Percentiles rank a stretch among this genome's conserved stretches.
phyloP scores from a whole-genome alignment of 192 early-diverging fungal genomes.

The Coemansia sp. region DNA sequence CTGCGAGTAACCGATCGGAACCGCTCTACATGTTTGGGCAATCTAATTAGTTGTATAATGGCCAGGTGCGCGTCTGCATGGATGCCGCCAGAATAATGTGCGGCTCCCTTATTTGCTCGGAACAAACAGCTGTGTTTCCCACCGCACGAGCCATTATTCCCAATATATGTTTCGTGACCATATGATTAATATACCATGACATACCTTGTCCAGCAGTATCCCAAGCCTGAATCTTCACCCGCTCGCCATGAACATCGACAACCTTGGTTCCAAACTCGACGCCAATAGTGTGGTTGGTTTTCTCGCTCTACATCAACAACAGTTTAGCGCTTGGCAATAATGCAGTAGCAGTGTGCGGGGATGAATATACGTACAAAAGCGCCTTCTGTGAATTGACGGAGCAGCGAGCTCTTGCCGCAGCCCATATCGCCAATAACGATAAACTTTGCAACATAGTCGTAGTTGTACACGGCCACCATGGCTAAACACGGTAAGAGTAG shows the following conservation, averaged over 20 bases:
- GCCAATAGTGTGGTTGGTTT: conserved; percentile 74
- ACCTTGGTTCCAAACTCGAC: conserved; percentile 78
- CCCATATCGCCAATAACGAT: conserved; percentile 60
- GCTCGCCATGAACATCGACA: conserved; percentile 64
- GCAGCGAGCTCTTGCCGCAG: conserved; percentile 56
- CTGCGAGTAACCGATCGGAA: conserved; percentile 69
- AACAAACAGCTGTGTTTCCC: background rate
- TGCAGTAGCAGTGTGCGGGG: background rate
- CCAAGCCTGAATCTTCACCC: conserved; percentile 72
- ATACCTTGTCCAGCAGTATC: conserved; percentile 73
- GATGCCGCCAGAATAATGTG: background rate
- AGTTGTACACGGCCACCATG: conserved; percentile 56
- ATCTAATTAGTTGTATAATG: background rate
- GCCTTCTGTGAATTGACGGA: conserved; percentile 53
- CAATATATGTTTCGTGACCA: background rate
- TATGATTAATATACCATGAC: background rate
- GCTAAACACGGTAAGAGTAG: background rate
- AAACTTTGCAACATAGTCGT: conserved; percentile 57
- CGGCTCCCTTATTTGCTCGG: background rate
- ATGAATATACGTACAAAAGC: conserved; percentile 41
- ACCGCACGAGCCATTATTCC: background rate
- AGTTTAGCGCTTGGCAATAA: background rate
- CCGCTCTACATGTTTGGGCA: conserved; percentile 41
- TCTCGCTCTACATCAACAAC: conserved; percentile 49
- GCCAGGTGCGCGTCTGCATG: background rate